Evolutionary conservation across 1,139 yeast species (phyloP).

Genomic region (Suhomyces yuchorum): DNA sequence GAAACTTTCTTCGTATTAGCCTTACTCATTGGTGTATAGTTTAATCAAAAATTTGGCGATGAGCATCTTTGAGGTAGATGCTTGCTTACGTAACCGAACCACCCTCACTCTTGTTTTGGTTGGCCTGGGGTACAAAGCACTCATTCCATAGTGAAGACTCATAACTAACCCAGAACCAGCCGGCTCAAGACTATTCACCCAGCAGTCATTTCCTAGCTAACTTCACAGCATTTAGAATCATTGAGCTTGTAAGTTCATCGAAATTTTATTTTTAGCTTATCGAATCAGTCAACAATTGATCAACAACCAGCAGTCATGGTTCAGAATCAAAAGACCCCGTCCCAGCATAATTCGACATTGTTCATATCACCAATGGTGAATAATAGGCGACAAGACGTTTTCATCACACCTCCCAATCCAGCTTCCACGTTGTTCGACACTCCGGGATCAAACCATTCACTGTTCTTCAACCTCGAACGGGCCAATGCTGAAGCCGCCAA

Average conservation of each 20-base stretch:
- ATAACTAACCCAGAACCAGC: background rate
- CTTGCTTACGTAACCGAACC: background rate
- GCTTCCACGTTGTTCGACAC: slow-evolving; percentile 44
- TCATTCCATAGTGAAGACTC: background rate
- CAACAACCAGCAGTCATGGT: slow-evolving; percentile 25
- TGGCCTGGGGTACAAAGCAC: background rate
- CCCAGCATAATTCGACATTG: slow-evolving; percentile 62
- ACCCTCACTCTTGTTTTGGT: background rate
- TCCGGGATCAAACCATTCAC: slow-evolving; percentile 45
- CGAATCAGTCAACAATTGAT: background rate
- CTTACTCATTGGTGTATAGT: slow-evolving; percentile 4
- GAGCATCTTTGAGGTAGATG: background rate
- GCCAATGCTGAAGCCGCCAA: slow-evolving; percentile 19
- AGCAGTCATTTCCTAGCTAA: background rate
- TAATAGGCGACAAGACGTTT: slow-evolving; percentile 49
- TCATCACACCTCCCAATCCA: slow-evolving; percentile 60
- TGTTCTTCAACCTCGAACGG: slow-evolving; percentile 40
- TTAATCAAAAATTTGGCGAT: slow-evolving; percentile 1
- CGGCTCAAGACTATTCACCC: background rate
- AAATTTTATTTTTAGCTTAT: background rate
- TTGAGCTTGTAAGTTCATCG: background rate
- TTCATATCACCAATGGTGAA: slow-evolving; percentile 62
- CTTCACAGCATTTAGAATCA: too few relatives aligned
- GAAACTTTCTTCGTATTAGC: slow-evolving; percentile 1
- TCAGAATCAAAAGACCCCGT: slow-evolving; percentile 40